Evolutionary conservation across 2,329 filamentous ascomycete species (phyloP).

Genomic region (Phaeophleospora eucalypticola): DNA sequence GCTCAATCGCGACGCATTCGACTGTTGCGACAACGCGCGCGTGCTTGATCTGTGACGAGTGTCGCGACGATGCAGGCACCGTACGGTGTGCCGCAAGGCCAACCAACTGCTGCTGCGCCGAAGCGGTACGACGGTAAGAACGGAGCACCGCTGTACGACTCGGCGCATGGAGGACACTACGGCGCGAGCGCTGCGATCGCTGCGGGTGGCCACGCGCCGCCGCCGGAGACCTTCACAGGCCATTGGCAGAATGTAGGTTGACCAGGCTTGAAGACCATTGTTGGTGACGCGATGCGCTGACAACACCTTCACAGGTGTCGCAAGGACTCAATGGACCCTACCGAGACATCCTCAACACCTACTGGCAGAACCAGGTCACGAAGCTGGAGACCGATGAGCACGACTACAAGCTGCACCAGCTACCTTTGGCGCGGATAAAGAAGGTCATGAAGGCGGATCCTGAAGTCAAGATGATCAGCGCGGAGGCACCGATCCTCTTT

Average conservation of each 20-base stretch:
- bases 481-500: conserved; percentile 94
- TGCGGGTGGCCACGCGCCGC: conserved; percentile 80
- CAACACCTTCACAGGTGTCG: conserved; percentile 62
- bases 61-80: conserved; percentile 25
- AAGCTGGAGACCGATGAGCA: conserved; percentile 92
- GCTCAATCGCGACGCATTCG: neutral
- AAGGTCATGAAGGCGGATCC: conserved; percentile 99
- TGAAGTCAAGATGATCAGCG: conserved; percentile 99
- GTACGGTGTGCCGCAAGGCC: conserved; percentile 29
- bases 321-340: conserved; percentile 90
- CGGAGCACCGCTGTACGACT: conserved; percentile 47
- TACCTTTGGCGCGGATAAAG: conserved; percentile 96
- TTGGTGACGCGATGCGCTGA: too few species aligned
- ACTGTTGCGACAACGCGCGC: neutral
- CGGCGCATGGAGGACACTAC: conserved; percentile 47
- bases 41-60: neutral
- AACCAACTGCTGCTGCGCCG: conserved; percentile 34
- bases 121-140: conserved; percentile 48
- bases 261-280: too few species aligned
- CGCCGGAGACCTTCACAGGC: conserved; percentile 83
- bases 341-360: conserved; percentile 95
- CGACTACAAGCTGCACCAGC: conserved; percentile 97
- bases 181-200: conserved; percentile 64
- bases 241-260: conserved; percentile 85
- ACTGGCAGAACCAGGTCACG: conserved; percentile 98